Evolutionary conservation across 2,329 filamentous ascomycete genomes (phyloP).

Genomic region (Conoideocrella luteorostrata): DNA sequence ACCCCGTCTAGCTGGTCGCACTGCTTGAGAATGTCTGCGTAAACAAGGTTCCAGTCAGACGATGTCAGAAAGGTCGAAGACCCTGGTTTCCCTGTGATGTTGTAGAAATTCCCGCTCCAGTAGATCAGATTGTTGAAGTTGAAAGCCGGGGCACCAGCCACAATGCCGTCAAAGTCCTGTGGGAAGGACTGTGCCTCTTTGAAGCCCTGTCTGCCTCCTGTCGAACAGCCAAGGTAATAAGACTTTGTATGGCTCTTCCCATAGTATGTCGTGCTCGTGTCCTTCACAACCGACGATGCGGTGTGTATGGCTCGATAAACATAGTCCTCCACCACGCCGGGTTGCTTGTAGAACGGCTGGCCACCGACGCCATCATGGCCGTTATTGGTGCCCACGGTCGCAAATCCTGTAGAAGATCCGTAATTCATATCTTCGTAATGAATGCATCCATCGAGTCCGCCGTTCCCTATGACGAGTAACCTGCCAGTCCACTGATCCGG

Average conservation of each 20-base stretch:
- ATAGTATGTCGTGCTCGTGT: slow-evolving; percentile 43
- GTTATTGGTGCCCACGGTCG: slow-evolving; percentile 42
- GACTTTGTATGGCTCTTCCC: slow-evolving; percentile 28
- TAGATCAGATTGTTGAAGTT: slow-evolving; percentile 28
- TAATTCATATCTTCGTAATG: slow-evolving; percentile 42
- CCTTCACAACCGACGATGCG: slow-evolving; percentile 41
- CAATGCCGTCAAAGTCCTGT: slow-evolving; percentile 50
- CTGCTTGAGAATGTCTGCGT: slow-evolving; percentile 27
- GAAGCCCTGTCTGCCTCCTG: slow-evolving; percentile 52
- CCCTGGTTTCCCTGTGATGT: slow-evolving; percentile 29
- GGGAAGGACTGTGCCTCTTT: slow-evolving; percentile 48
- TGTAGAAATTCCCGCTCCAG: slow-evolving; percentile 36
- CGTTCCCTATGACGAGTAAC: slow-evolving; percentile 41
- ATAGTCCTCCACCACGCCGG: slow-evolving; percentile 31
- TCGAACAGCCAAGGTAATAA: slow-evolving; percentile 54
- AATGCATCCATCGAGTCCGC: slow-evolving; percentile 42
- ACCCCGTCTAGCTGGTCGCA: slow-evolving; percentile 45
- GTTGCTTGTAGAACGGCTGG: slow-evolving; percentile 26
- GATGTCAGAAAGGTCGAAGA: slow-evolving; percentile 20
- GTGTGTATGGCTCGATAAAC: slow-evolving; percentile 35
- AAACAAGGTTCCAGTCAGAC: slow-evolving; percentile 17
- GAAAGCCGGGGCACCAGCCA: slow-evolving; percentile 41
- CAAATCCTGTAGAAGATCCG: slow-evolving; percentile 35
- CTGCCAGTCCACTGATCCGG: slow-evolving; percentile 36
- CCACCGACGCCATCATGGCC: slow-evolving; percentile 37